Base-by-base conservation (phyloP, 2,329 filamentous ascomycete genomes). In the Lachnellula subtilissima region DNA sequence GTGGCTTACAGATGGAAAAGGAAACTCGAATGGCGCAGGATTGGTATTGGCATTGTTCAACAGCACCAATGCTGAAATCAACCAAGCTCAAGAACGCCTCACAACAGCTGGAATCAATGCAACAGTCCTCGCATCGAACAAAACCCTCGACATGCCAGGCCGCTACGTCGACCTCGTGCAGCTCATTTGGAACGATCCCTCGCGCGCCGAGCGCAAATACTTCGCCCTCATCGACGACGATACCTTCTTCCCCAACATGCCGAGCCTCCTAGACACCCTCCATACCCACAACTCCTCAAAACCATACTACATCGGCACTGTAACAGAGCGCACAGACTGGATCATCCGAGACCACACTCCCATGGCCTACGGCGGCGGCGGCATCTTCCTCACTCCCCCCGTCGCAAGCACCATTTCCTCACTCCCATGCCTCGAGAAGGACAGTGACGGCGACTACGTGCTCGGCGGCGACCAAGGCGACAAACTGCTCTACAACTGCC, bases 1-100 rank as follows among this genome's bases (percentile, higher is more conserved):
- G 67, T 84, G 81, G 81, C 73, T 84, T 49, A 84, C 81, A 2
- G 79, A 84, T 65, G 76, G 78, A 60, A 75, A 76, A 52, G 80
- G 81, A 39, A 69, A 73, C 53, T 78, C 79, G 25, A 84, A 84
- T 61, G 80, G 81, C 28, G 81, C 77, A 32, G 81, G 82, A 68
- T 71, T 84, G 48, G 67, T 84, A 7, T 71, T 84, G 2, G 73
- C 81, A 62, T 74, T 84, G 2, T 67, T 81, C 23, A 77, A 81
- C 53, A 78, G 80, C 8, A 76, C 71, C 7, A 74, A 79, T 47
- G 72, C 75, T 17, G 73, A 84, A 65, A 74, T 83, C 9, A 70
- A 74, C 35, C 73, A 77, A 36, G 78, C 79, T 2, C 72, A 73
- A 53, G 73, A 75, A 39, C 68, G 75, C 39, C 71, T 84, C 6